A percentile compares a stretch with the other conserved stretches of the same genome.
phyloP scores from a whole-genome alignment of 2,329 filamentous ascomycete genomes.

The Helicocarpus griseus region DNA sequence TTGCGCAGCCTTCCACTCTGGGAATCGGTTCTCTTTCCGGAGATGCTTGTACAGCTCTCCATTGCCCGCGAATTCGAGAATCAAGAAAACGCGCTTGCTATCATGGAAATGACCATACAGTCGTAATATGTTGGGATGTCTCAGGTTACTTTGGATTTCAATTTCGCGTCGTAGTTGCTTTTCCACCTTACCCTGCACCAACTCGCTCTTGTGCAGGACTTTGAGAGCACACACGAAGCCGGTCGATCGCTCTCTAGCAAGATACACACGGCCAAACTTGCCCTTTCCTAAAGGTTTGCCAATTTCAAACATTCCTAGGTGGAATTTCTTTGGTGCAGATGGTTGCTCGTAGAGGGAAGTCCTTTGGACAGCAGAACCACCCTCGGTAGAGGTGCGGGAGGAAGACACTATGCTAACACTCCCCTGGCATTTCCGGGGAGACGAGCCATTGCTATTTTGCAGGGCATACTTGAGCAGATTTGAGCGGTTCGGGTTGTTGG shows the following conservation, averaged over 20 bases:
- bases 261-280: constrained; percentile 79
- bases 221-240: constrained; percentile 82
- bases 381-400: constrained; percentile 41
- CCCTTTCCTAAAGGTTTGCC: constrained; percentile 77
- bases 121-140: constrained; percentile 75
- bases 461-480: constrained; percentile 81
- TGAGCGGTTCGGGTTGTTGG: constrained; percentile 51
- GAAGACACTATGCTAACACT: constrained; percentile 17
- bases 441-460: constrained; percentile 65
- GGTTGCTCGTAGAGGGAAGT: constrained; percentile 49
- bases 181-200: constrained; percentile 71
- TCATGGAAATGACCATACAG: constrained; percentile 85
- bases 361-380: constrained; percentile 25
- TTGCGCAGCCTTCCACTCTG: constrained; percentile 76
- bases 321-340: constrained; percentile 50
- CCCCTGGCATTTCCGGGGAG: constrained; percentile 44
- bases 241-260: constrained; percentile 67
- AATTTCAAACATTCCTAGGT: constrained; percentile 91
- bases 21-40: constrained; percentile 66
- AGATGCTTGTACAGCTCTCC: constrained; percentile 85
- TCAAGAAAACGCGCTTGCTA: constrained; percentile 76
- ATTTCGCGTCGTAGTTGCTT: constrained; percentile 82
- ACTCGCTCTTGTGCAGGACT: constrained; percentile 73
- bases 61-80: constrained; percentile 76
- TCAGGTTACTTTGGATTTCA: constrained; percentile 79